These are phyloP conservation scores for Sanghuangporus baumii DNA, from an alignment of 1,284 basidiomycete genomes.

Conservation along the genomic window DNA sequence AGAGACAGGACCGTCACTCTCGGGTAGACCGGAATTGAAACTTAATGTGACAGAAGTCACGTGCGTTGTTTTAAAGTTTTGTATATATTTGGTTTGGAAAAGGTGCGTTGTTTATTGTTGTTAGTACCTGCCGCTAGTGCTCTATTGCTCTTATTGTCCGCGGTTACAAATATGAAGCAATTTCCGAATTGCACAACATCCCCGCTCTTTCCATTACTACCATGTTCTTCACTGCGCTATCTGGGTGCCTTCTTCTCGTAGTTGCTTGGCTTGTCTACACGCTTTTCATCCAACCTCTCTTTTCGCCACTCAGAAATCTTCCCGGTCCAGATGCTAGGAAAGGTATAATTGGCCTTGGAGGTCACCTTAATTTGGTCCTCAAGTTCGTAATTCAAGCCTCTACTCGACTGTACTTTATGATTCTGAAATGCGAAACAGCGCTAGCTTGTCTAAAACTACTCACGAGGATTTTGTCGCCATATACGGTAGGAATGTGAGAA, in stretches of 20 bases:
- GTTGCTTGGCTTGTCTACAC: slow-evolving; percentile 4
- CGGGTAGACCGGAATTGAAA: not conserved
- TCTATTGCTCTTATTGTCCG: not conserved
- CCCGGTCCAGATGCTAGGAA: slow-evolving; percentile 17
- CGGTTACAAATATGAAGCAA: not conserved
- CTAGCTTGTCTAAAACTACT: slow-evolving; percentile 7
- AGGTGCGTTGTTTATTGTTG: too few relatives aligned
- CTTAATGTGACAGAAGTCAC: not conserved
- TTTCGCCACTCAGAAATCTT: slow-evolving; percentile 20
- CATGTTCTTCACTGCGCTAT: not conserved
- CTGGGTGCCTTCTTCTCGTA: not conserved
- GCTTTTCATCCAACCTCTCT: slow-evolving; percentile 13
- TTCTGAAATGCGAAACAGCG: not conserved
- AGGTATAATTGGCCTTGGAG: slow-evolving; percentile 8
- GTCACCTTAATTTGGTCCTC: slow-evolving; percentile 13
- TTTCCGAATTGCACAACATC: not conserved
- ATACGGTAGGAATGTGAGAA: slow-evolving; percentile 20
- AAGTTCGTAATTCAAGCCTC: not conserved
- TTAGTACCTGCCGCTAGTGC: too few relatives aligned
- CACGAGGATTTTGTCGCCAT: slow-evolving; percentile 17
- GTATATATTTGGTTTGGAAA: too few relatives aligned
- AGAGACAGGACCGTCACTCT: too few relatives aligned
- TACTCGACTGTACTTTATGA: not conserved
- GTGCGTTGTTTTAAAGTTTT: too few relatives aligned
- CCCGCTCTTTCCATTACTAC: not conserved